A percentile compares a stretch with the other conserved stretches of the same genome.
phyloP scores from a whole-genome alignment of 805 yeast species.

The Phaffomyces opuntiae region DNA sequence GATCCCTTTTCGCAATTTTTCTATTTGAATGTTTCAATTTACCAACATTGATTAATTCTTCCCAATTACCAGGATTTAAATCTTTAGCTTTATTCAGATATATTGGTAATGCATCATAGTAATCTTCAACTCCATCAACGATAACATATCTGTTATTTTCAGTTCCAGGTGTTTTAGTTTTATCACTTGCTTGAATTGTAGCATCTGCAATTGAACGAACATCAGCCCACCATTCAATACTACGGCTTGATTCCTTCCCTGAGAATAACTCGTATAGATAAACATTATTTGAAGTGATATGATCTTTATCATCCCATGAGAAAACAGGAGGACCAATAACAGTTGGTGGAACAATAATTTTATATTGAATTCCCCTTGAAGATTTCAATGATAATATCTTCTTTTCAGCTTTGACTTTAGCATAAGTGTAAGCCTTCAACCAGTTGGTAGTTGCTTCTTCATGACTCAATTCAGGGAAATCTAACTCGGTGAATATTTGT shows the following conservation, averaged over 20 bases:
- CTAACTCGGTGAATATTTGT: conserved; percentile 1
- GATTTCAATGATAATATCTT: neutral
- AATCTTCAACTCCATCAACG: conserved; percentile 7
- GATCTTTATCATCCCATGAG: neutral
- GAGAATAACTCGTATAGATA: neutral
- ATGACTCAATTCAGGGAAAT: neutral
- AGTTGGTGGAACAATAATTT: conserved; percentile 9
- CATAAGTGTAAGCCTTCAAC: conserved; percentile 6
- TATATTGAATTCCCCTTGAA: conserved; percentile 4
- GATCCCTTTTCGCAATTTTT: conserved; percentile 6
- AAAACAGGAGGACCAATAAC: conserved; percentile 6
- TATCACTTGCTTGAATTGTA: conserved; percentile 6
- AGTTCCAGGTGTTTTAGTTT: conserved; percentile 1
- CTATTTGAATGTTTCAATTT: neutral
- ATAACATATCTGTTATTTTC: conserved; percentile 8
- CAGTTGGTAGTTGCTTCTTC: conserved; percentile 1
- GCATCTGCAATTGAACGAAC: conserved; percentile 7
- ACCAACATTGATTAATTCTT: conserved; percentile 1
- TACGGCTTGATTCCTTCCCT: conserved; percentile 1
- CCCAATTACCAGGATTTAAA: conserved; percentile 7
- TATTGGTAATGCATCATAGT: conserved; percentile 1
- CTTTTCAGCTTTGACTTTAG: conserved; percentile 6
- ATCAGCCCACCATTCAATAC: conserved; percentile 9
- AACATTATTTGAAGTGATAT: conserved; percentile 1
- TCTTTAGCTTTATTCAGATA: neutral